Evolutionary conservation across 495 filamentous ascomycete species (phyloP).

Genomic region (Schizothecium vesticola): DNA sequence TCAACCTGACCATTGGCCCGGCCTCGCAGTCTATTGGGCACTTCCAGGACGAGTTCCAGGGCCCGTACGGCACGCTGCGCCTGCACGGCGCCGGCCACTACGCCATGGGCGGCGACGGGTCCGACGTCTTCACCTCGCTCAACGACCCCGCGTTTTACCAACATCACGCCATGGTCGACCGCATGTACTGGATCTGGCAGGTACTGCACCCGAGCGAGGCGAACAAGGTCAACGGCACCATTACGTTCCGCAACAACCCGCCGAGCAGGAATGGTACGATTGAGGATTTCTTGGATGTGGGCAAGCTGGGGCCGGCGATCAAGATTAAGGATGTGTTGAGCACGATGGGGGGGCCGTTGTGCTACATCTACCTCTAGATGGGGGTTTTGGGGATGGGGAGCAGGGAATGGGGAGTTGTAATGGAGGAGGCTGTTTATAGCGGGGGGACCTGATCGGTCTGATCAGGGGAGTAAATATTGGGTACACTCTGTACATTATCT

Average conservation of each 20-base stretch:
- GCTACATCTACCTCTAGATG: slow-evolving; percentile 7
- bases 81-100: slow-evolving; percentile 61
- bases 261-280: slow-evolving; percentile 2
- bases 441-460: background rate
- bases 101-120: slow-evolving; percentile 25
- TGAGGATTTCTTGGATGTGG: slow-evolving; percentile 2
- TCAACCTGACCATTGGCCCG: slow-evolving; percentile 3
- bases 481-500: background rate
- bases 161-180: slow-evolving; percentile 63
- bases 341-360: slow-evolving; percentile 6
- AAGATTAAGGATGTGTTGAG: slow-evolving; percentile 7
- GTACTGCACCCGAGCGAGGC: slow-evolving; percentile 35
- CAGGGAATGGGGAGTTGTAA: background rate
- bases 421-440: background rate
- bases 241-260: slow-evolving; percentile 8
- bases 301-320: background rate
- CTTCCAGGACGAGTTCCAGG: slow-evolving; percentile 8
- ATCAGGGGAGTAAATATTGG: background rate
- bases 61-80: background rate
- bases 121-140: slow-evolving; percentile 51
- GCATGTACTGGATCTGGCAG: slow-evolving; percentile 65
- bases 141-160: slow-evolving; percentile 62
- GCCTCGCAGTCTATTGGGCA: background rate
- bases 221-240: slow-evolving; percentile 24
- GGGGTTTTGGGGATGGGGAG: background rate